Base-by-base conservation (phyloP, 129 eudicot genomes). In the Saussurea involucrata region DNA sequence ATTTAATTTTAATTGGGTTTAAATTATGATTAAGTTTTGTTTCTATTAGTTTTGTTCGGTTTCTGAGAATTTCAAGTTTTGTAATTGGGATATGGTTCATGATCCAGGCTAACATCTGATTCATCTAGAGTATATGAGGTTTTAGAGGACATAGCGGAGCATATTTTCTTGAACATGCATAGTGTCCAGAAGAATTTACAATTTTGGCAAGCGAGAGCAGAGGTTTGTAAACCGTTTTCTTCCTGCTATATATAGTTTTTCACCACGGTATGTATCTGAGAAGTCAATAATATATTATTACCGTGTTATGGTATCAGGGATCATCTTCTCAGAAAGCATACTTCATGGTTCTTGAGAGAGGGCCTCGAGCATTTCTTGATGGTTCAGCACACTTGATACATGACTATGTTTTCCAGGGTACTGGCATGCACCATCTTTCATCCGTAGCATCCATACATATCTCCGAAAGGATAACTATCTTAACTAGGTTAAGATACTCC, bases 321-420 rank as follows among this genome's bases (percentile, higher is more conserved):
- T 89, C 99, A 33, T 79, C 66, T 76, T 81, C 86, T 85, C 89
- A 79, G 76, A 95, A 86, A 78, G 87, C 88, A n/a, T 92, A 86
- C 85, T 95, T 91, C 77, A 87, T 95, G 92, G 76, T 92, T 67
- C 90, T 90, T 34, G 92, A 92, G 85, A 78, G 97, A 86, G 99
- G 99, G 36, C 99, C 99, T 24, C 46, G 22, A 33, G 97, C 99
- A 27, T 95, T 95, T 80, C 20, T 92, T 40, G 77, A 85, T 85
- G 95, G 92, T 80, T 82, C 89, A 1, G 64, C 74, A 58, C 90
- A 85, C 72, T 69, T 95, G 80, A 11, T 95, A 64, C 92, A 82
- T 34, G 88, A 86, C 72, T 91, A 65, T 74, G 70, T 88, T 81
- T 71, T 85, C 63, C 86, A 89, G 74, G 96, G 96, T 80, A 85